Base-by-base conservation (phyloP, 1,284 basidiomycete genomes). In the Rhodotorula sp. region DNA sequence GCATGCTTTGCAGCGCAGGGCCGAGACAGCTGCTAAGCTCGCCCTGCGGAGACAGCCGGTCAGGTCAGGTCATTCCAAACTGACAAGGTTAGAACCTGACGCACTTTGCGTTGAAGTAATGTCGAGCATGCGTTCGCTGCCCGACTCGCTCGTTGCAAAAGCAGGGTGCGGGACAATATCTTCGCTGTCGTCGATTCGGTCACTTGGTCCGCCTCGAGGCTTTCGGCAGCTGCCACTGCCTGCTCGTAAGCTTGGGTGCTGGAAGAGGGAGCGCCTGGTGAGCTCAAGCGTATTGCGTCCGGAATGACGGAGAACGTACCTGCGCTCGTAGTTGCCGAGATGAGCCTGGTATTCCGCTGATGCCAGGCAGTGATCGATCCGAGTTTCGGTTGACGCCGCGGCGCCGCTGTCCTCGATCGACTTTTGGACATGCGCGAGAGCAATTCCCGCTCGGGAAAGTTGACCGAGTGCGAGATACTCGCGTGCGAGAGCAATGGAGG, bases 401-500 rank as follows among this genome's bases (percentile, higher is more conserved):
- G 57, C 53, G 24, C 68, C 76, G 30, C 69, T 59, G 30, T 78
- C 74, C 3, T 73, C 33, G 30, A 87, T 85, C 30, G 85, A 83
- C 3, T 66, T 82, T 29, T 87, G 80, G 2, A 85, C 84, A 62
- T 86, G 86, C 15, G 81, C 83, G 75, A 91, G 89, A 22, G 93
- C 84, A 1, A 81, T 79, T 0, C 82, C 83, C 0, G 91, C 91
- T 54, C 88, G 86, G 59, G 85, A 85, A 1, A 83, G 81, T 79
- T 89, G 91, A 4, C 93, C 93, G 1, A 95, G 84, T 58, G 85
- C 86, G 49, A 88, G 82, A 77, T 93, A 92, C 77, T 93, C 89
- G 59, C 87, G 84, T 0, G 89, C 92, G 3, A 95, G 84, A 45
- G 88, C 86, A 2, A 88, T 82, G 1, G 89, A 91, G 2, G 86